Conservation (phyloP, 352 stramenopile species). For the Phytophthora vignae region DNA sequence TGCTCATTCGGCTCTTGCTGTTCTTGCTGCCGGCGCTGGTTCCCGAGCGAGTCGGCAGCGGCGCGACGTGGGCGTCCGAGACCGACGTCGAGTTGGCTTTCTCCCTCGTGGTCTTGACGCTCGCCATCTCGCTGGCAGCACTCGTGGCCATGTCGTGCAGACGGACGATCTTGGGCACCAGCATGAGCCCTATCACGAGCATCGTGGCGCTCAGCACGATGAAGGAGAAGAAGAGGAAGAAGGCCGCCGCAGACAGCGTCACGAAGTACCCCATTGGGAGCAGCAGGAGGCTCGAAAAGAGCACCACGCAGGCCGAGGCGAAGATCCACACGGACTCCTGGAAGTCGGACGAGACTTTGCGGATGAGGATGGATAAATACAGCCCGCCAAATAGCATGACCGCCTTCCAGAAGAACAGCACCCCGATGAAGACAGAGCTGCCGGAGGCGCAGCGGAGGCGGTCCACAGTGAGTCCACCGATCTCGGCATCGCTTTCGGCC, state of each 20-base stretch:
- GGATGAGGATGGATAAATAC: slow-evolving; percentile 64
- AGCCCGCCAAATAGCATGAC: slow-evolving; percentile 46
- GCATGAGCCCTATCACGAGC: slow-evolving; percentile 47
- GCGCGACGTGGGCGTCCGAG: slow-evolving; percentile 18
- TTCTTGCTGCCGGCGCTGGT: slow-evolving; percentile 19
- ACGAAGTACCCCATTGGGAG: slow-evolving; percentile 60
- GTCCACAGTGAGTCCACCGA: slow-evolving; percentile 38
- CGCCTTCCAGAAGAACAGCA: slow-evolving; percentile 57
- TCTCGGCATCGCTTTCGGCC: slow-evolving; percentile 17
- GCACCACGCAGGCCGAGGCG: slow-evolving; percentile 46
- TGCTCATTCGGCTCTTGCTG: slow-evolving; percentile 9
- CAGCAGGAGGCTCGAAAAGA: slow-evolving; percentile 50
- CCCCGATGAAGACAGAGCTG: slow-evolving; percentile 44
- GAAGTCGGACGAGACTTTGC: slow-evolving; percentile 57
- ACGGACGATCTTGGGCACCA: slow-evolving; percentile 43
- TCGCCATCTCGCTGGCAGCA: slow-evolving; percentile 9
- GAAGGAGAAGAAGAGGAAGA: slow-evolving; percentile 49
- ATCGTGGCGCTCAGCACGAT: slow-evolving; percentile 38
- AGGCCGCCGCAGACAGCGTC: slow-evolving; percentile 39
- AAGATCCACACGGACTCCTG: slow-evolving; percentile 69
- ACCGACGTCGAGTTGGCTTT: slow-evolving; percentile 14
- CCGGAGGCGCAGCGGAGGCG: slow-evolving; percentile 38
- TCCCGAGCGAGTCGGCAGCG: slow-evolving; percentile 4
- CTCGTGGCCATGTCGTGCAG: slow-evolving; percentile 29
- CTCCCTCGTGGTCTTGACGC: slow-evolving; percentile 7